Evolutionary conservation across 2,329 filamentous ascomycete species (phyloP), one percentile per base, ranked within the genome.

Genomic region (Chaetomium strumarium): DNA sequence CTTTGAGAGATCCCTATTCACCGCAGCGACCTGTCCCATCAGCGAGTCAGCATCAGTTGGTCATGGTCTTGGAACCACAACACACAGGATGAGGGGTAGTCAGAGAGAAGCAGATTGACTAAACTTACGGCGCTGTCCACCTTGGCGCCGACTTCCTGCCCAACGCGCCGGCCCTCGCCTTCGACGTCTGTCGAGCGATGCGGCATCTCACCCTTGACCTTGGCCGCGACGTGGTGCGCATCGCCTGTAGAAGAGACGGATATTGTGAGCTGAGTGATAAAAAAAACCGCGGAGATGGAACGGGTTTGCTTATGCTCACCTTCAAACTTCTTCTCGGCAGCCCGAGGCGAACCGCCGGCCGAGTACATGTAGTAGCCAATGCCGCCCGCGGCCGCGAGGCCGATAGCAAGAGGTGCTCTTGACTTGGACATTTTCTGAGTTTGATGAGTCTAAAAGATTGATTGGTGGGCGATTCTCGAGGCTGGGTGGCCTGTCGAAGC

Each of bases 301-400:
- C 12, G 40, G 40, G 1, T 33, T 3, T 16, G 20, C 45, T 46
- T 8, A n/a, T 8, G 74, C 83, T 42, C 74, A 96, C 92, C 81
- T 75, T 96, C 88, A 61, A 88, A 79, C 70, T 93, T 78, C 77
- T 92, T 88, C 78, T 90, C 83, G n/a, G 91, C 92, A 46, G 80
- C 83, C 70, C 86, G 88, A 47, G 89, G 78, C 68, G 83, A 80
- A 53, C 92, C 91, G 56, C 92, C 92, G 14, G 91, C 86, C 47
- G 73, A 78, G 77, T 95, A 99, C 58, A 97, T 80, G 76, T 97
- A 97, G 78, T 96, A 97, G 40, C 87, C 90, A 53, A 84, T 74
- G 59, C 83, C 86, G 63, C 80, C 81, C 31, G 79, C 85, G 59
- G 81, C 83, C 55, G 76, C 80, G 60, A 83, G 71, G 62, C 84